Conservation (phyloP, 2,329 filamentous ascomycete species). For the Hypocrella siamensis region DNA sequence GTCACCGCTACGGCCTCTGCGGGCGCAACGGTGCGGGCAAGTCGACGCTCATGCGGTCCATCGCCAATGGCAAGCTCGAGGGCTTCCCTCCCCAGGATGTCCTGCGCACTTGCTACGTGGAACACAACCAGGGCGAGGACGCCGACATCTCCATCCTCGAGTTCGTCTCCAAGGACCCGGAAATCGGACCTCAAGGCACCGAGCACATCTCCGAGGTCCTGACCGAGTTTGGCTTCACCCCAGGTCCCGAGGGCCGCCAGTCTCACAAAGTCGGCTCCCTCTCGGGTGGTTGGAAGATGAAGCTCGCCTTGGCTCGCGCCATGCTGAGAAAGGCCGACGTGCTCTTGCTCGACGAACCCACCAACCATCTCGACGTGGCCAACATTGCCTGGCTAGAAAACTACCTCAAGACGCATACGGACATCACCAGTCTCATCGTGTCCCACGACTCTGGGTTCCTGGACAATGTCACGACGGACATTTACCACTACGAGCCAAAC, state of each 20-base stretch:
- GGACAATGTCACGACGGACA: conserved; percentile 94
- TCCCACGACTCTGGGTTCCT: conserved; percentile 97
- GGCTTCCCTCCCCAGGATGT: conserved; percentile 89
- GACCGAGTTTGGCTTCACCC: conserved; percentile 82
- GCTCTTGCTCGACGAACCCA: conserved; percentile 91
- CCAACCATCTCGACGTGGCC: conserved; percentile 91
- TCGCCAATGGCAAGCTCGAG: conserved; percentile 88
- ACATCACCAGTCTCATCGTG: conserved; percentile 95
- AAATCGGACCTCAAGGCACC: conserved; percentile 60
- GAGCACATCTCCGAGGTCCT: conserved; percentile 76
- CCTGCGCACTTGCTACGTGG: conserved; percentile 91
- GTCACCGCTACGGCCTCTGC: conserved; percentile 92
- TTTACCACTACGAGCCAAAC: conserved; percentile 91
- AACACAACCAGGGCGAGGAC: conserved; percentile 98
- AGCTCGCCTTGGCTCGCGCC: conserved; percentile 84
- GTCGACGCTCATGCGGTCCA: conserved; percentile 97
- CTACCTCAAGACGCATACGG: conserved; percentile 88
- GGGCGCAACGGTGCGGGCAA: conserved; percentile 96
- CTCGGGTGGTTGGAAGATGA: conserved; percentile 99
- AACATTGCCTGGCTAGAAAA: conserved; percentile 94
- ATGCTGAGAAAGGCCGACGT: conserved; percentile 98
- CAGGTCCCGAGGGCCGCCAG: conserved; percentile 79
- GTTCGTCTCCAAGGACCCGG: conserved; percentile 79
- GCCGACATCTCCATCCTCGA: conserved; percentile 92
- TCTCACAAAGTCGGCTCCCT: conserved; percentile 82